Evolutionary conservation across 2,329 filamentous ascomycete genomes (phyloP), one percentile per base, ranked within the genome.

Genomic region (Diaporthe ampelina): DNA sequence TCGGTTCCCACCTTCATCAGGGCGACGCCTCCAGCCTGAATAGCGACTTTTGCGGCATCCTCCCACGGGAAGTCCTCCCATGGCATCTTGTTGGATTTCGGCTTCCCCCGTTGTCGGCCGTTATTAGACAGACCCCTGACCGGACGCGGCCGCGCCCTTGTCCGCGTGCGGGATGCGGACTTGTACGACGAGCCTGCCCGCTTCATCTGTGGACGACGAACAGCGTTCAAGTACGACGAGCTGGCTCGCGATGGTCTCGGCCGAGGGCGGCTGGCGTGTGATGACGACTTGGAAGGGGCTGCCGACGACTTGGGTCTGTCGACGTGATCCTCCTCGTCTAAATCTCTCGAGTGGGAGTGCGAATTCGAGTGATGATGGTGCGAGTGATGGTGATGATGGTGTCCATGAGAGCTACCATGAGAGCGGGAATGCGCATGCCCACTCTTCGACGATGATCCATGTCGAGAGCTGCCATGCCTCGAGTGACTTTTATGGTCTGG

Each of bases 1-100:
- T 71, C 70, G 15, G 73, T 67, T 52, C 78, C 73, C 29, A 69
- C 76, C 40, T 72, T 76, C 19, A 80, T 74, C 6, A 77, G 77
- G 8, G 77, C 78, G 37, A 81, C 70, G 8, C 79, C 74, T 1
- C 78, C 79, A 7, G 79, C 79, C 7, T 79, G 76, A 19, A 79
- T 43, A 1, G 79, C 79, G 43, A 78, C 77, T n/a, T 76, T 77
- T 0, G 73, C 77, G 0, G 78, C 79, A 1, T 57, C 56, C 58
- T 77, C 73, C 77, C 76, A 78, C 2, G 76, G 72, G 7, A 78
- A 74, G 17, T 74, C 29, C 17, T 72, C 58, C 52, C 70, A 73
- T 4, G 65, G 45, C 56, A 43, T 73, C 9, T 65, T 50, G 21
- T 57, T 26, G 17, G 72, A 19, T 37, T 72, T 58, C 26, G 61